Conservation (phyloP, 73 alveolate species). For the Blepharisma japonicum region DNA sequence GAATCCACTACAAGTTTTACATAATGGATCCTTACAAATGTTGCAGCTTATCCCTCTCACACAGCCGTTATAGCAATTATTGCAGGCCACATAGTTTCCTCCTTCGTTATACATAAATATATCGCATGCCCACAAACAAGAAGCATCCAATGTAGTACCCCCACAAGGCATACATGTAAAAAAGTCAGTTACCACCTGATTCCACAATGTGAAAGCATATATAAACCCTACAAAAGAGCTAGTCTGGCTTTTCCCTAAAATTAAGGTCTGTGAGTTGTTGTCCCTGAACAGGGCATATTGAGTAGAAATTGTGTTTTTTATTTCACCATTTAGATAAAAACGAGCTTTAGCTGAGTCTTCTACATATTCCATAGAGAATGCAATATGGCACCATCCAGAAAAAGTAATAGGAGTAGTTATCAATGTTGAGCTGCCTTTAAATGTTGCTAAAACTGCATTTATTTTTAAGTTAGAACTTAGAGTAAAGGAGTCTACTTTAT, state of each 20-base stretch:
- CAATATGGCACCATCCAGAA: no score
- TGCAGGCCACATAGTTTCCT: neutral
- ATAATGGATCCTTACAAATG: neutral
- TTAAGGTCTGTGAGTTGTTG: neutral
- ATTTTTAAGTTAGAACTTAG: no score
- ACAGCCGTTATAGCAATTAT: neutral
- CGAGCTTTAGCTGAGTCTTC: no score
- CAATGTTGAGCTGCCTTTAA: no score
- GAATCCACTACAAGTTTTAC: neutral
- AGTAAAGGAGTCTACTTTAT: no score
- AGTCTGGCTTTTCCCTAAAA: neutral
- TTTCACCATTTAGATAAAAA: no score
- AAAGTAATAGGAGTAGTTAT: no score
- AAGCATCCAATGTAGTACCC: neutral
- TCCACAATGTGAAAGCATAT: neutral
- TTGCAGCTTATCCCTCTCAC: neutral
- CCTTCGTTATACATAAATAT: neutral
- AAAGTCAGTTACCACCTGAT: neutral
- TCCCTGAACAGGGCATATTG: no score
- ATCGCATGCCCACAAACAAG: neutral
- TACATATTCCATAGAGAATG: no score
- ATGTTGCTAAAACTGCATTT: no score
- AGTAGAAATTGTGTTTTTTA: no score
- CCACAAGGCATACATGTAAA: neutral
- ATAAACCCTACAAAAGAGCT: slow-evolving; percentile 9